Conservation (phyloP, 1,284 basidiomycete genomes). For the Cutaneotrichosporon cutaneum region DNA sequence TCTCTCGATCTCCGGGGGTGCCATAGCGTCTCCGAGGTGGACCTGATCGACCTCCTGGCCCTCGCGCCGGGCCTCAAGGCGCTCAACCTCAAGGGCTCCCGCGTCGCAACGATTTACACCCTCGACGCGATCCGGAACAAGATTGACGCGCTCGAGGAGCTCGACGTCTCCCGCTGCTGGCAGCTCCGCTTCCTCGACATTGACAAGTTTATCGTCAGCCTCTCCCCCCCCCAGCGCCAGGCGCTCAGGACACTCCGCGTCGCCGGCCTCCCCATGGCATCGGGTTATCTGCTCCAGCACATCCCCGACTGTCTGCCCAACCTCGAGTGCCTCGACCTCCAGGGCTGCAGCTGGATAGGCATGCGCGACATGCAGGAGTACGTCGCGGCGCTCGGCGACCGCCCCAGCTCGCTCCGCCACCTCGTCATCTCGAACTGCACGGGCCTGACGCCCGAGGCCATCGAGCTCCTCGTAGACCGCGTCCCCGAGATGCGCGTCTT, state of each 20-base stretch:
- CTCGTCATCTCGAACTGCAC: constrained; percentile 73
- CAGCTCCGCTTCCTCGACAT: constrained; percentile 67
- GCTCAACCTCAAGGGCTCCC: constrained; percentile 67
- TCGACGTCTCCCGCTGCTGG: constrained; percentile 73
- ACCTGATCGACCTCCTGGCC: constrained; percentile 69
- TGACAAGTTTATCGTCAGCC: constrained; percentile 45
- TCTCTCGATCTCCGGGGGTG: constrained; percentile 74
- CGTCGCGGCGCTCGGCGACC: constrained; percentile 46
- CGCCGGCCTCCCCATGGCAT: constrained; percentile 63
- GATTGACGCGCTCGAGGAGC: constrained; percentile 60
- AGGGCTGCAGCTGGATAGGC: constrained; percentile 56
- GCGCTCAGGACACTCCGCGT: constrained; percentile 57
- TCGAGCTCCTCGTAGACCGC: constrained; percentile 67
- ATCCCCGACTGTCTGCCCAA: constrained; percentile 66
- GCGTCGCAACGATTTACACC: constrained; percentile 14
- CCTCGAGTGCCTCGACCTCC: constrained; percentile 78
- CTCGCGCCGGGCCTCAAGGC: constrained; percentile 63
- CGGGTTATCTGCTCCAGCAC: constrained; percentile 57
- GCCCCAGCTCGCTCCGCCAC: constrained; percentile 63
- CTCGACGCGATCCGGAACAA: constrained; percentile 48
- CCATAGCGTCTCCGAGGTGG: constrained; percentile 61
- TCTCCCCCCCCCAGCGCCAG: constrained; percentile 22
- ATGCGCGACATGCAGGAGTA: constrained; percentile 47
- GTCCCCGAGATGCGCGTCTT: constrained; percentile 75
- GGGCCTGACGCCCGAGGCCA: constrained; percentile 69